These are phyloP conservation scores for Diaporthe humulicola DNA, from an alignment of 2,329 filamentous ascomycete genomes.

Conservation along the genomic window DNA sequence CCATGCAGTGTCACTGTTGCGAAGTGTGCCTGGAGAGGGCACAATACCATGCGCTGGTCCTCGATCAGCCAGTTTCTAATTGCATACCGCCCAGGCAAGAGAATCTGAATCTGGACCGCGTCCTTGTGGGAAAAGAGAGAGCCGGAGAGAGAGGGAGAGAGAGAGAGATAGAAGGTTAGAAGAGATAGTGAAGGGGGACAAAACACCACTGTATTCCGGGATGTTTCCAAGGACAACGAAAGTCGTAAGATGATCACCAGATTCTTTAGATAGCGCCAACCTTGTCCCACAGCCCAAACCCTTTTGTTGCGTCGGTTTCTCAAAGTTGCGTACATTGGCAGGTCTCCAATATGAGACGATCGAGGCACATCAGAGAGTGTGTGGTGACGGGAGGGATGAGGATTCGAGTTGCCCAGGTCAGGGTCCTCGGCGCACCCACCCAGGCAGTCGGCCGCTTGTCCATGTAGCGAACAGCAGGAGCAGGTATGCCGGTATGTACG, in stretches of 20 bases:
- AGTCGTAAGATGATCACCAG: conserved; percentile 34
- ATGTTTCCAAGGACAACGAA: background rate
- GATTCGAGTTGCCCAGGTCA: background rate
- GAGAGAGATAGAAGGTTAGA: no score
- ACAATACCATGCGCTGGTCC: background rate
- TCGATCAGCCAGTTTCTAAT: background rate
- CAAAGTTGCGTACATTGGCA: background rate
- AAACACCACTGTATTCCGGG: background rate
- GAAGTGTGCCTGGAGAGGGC: background rate
- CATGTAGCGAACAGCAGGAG: background rate
- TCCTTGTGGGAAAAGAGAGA: background rate
- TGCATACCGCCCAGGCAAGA: background rate
- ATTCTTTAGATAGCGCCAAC: conserved; percentile 31
- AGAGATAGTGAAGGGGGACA: background rate
- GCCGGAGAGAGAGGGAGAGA: background rate
- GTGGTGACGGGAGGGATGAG: conserved; percentile 14
- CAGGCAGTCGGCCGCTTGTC: background rate
- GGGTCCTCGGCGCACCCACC: conserved; percentile 1
- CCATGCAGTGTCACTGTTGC: background rate
- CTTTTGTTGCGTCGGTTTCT: no score
- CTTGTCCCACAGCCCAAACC: background rate
- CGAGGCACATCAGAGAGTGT: background rate
- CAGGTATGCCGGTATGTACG: background rate
- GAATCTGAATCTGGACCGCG: background rate
- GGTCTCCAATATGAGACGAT: conserved; percentile 1